Percentiles rank a stretch among this genome's conserved stretches.
Evolutionary conservation across 768 basidiomycete genomes (phyloP).

Genomic region (Leucocoprinus sp.): DNA sequence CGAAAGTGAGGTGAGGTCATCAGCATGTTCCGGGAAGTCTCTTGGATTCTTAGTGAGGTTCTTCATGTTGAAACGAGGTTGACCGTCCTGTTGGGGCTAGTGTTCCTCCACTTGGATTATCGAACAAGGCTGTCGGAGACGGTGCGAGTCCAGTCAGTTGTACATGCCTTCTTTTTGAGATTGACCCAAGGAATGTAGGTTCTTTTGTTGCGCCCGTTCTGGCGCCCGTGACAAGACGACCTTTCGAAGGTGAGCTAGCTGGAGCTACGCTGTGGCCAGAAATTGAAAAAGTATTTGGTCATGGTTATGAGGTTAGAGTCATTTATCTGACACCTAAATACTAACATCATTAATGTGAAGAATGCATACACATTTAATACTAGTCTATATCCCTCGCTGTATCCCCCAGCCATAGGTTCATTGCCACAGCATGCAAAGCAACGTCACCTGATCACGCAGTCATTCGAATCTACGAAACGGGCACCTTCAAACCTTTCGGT

Average conservation of each 20-base stretch:
- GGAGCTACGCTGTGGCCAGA: constrained; percentile 93
- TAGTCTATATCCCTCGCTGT: constrained; percentile 77
- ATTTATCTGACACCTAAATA: not conserved
- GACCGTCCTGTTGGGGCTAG: constrained; percentile 70
- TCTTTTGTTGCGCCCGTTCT: constrained; percentile 18
- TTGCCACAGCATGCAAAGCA: constrained; percentile 90
- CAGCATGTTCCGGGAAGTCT: not conserved
- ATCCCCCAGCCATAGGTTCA: constrained; percentile 57
- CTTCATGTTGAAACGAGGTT: constrained; percentile 33
- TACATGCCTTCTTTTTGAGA: not conserved
- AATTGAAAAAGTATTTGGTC: constrained; percentile 93
- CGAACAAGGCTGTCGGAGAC: constrained; percentile 83
- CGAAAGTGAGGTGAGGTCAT: constrained; percentile 39
- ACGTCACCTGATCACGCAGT: constrained; percentile 85
- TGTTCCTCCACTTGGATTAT: constrained; percentile 89
- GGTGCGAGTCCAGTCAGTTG: constrained; percentile 33
- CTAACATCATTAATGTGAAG: not conserved
- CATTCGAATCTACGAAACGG: constrained; percentile 72
- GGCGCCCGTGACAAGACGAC: constrained; percentile 29
- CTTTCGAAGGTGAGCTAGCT: constrained; percentile 88
- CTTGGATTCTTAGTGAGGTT: constrained; percentile 3
- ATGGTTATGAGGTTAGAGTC: constrained; percentile 83
- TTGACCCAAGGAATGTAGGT: not conserved
- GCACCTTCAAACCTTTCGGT: constrained; percentile 63
- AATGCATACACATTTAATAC: not conserved